Conservation (phyloP, 176 grass and related monocot genomes). For the Paspalum notatum region DNA sequence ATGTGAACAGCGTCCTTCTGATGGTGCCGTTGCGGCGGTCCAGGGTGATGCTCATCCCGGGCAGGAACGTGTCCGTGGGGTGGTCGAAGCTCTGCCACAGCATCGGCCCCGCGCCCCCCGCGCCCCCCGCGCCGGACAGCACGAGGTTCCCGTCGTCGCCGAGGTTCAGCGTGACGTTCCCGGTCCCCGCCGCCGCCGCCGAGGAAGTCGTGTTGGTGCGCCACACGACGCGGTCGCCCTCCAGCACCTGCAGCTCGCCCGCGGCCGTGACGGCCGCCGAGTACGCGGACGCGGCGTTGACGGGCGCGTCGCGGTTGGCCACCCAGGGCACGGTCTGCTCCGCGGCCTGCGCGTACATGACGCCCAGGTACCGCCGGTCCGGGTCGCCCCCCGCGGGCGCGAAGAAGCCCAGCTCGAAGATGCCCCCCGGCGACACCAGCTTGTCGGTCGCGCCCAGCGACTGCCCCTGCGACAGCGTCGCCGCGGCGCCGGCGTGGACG, state of each 20-base stretch:
- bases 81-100: conserved; percentile 63
- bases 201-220: not conserved
- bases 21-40: conserved; percentile 14
- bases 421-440: conserved; percentile 47
- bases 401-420: conserved; percentile 63
- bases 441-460: conserved; percentile 24
- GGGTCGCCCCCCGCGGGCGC: conserved; percentile 37
- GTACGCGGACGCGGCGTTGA: conserved; percentile 27
- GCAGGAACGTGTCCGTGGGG: conserved; percentile 67
- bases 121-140: conserved; percentile 11
- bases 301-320: conserved; percentile 62
- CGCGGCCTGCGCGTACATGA: conserved; percentile 44
- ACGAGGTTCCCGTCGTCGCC: conserved; percentile 45
- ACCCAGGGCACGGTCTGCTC: conserved; percentile 62
- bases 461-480: conserved; percentile 43
- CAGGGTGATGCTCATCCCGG: conserved; percentile 58
- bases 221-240: conserved; percentile 42
- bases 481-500: not conserved
- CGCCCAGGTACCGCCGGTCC: conserved; percentile 50
- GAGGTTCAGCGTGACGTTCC: conserved; percentile 39
- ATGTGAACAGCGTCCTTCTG: conserved; percentile 49
- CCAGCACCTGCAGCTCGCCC: conserved; percentile 56
- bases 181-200: not conserved
- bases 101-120: not conserved
- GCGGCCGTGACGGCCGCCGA: conserved; percentile 37